phyloP scores from a whole-genome alignment of 495 filamentous ascomycete species.

The Mycothermus thermophilus region DNA sequence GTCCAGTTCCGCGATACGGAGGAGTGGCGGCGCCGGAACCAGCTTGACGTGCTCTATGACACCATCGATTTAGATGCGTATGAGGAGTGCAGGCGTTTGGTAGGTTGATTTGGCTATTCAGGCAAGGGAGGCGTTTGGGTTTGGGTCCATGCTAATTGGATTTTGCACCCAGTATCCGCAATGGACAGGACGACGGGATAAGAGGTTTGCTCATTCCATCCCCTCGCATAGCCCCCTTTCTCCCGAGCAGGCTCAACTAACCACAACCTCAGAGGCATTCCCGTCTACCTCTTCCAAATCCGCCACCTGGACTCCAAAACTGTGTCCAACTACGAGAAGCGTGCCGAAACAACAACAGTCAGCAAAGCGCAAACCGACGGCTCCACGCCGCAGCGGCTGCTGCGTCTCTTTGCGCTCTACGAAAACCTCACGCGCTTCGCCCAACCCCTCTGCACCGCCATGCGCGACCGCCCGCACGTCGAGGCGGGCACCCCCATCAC shows the following conservation, averaged over 20 bases:
- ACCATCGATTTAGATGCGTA: constrained; percentile 73
- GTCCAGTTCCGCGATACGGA: constrained; percentile 80
- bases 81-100: constrained; percentile 61
- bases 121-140: too few relatives aligned
- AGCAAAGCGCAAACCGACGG: constrained; percentile 42
- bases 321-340: constrained; percentile 60
- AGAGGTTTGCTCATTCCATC: constrained; percentile 21
- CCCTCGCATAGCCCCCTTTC: not conserved
- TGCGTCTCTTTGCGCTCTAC: constrained; percentile 76
- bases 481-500: constrained; percentile 66
- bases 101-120: too few relatives aligned
- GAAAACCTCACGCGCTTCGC: constrained; percentile 81
- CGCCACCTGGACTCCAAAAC: constrained; percentile 66
- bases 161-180: constrained; percentile 80
- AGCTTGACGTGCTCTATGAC: constrained; percentile 58
- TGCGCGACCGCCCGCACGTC: constrained; percentile 53
- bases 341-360: constrained; percentile 36
- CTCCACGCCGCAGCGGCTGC: constrained; percentile 50
- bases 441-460: constrained; percentile 63
- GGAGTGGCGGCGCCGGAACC: constrained; percentile 68
- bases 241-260: not conserved
- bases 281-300: constrained; percentile 80
- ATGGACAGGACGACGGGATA: constrained; percentile 81
- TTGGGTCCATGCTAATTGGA: too few relatives aligned
- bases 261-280: constrained; percentile 50